Evolutionary conservation across 108 stramenopile genomes (phyloP).

Genomic region (Skeletonema tropicum): DNA sequence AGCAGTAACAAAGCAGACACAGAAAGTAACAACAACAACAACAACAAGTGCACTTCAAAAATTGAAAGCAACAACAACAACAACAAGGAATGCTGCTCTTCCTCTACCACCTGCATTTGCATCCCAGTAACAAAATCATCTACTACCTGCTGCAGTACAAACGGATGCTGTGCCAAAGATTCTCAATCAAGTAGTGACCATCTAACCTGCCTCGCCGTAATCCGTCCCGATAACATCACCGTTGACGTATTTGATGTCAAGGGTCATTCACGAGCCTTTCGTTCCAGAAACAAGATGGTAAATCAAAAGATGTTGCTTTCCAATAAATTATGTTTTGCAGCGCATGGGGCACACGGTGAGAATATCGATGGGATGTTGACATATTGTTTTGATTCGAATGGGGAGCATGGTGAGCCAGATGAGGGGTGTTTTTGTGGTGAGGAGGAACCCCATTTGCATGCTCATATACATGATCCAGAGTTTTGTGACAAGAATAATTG

Average conservation of each 20-base stretch:
- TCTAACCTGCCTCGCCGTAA: constrained; percentile 31
- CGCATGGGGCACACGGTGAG: constrained; percentile 38
- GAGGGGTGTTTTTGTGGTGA: constrained; percentile 63
- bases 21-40: too few relatives aligned
- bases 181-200: neutral
- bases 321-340: constrained; percentile 53
- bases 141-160: neutral
- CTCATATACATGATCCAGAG: constrained; percentile 46
- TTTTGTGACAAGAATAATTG: constrained; percentile 15
- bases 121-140: neutral
- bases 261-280: constrained; percentile 28
- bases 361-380: constrained; percentile 51
- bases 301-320: neutral
- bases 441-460: constrained; percentile 62
- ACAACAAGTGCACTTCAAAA: too few relatives aligned
- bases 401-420: constrained; percentile 56
- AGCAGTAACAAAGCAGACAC: too few relatives aligned
- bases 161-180: neutral
- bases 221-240: constrained; percentile 18
- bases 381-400: constrained; percentile 61
- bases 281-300: neutral
- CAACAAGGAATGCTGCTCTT: too few relatives aligned
- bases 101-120: too few relatives aligned
- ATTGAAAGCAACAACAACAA: too few relatives aligned
- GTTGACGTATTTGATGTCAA: constrained; percentile 37